phyloP scores from a whole-genome alignment of 2,329 filamentous ascomycete species.

The Colletotrichum sp. region DNA sequence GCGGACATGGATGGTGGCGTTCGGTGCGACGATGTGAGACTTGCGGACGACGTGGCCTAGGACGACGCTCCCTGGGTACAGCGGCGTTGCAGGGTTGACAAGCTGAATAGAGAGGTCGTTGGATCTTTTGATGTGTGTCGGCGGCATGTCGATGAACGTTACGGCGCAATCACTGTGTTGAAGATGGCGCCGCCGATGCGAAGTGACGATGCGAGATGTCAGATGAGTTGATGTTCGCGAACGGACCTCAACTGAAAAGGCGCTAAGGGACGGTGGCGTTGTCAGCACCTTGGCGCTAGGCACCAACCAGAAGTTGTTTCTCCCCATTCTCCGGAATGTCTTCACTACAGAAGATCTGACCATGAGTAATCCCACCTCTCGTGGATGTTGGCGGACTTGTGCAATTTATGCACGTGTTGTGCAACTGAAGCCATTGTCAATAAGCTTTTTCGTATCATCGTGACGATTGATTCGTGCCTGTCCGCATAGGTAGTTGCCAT shows the following conservation, averaged over 20 bases:
- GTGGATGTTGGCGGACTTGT: background rate
- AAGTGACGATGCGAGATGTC: background rate
- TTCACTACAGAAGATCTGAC: rapidly evolving
- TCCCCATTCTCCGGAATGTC: rapidly evolving
- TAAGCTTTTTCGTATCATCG: too few relatives aligned
- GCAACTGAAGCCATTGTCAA: background rate
- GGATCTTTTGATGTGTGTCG: background rate
- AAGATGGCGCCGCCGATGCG: background rate
- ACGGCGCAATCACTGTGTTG: background rate
- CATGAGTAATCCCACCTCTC: background rate
- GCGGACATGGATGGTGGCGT: slow-evolving; percentile 23
- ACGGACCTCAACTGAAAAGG: background rate
- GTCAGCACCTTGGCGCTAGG: background rate
- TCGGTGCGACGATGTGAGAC: slow-evolving; percentile 22
- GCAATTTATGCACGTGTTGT: background rate
- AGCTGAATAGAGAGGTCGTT: background rate
- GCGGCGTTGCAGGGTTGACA: background rate
- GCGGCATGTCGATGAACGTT: background rate
- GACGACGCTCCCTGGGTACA: slow-evolving; percentile 29
- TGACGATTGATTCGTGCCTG: too few relatives aligned
- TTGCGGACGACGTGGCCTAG: slow-evolving; percentile 28
- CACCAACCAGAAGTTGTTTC: background rate
- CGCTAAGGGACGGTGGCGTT: background rate
- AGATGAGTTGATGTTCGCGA: background rate
- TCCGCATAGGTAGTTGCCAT: too few relatives aligned